Conservation (phyloP, 495 filamentous ascomycete species). For the Mytilinidion resinicola region DNA sequence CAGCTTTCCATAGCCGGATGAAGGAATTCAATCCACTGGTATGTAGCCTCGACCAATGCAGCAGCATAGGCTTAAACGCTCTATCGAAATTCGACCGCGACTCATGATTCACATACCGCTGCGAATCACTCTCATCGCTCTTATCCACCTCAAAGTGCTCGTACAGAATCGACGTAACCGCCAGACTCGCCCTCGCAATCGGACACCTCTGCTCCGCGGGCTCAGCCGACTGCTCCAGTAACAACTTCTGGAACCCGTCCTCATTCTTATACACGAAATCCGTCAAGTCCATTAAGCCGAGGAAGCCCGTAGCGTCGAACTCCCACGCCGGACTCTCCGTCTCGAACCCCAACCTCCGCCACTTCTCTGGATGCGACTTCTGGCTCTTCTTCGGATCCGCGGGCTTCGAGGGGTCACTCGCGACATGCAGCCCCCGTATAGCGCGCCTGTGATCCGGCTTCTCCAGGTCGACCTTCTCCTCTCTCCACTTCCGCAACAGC, state of each 20-base stretch:
- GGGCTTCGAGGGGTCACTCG: slow-evolving; percentile 59
- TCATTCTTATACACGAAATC: slow-evolving; percentile 89
- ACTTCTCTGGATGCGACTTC: slow-evolving; percentile 83
- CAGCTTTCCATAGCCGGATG: slow-evolving; percentile 86
- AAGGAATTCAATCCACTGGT: slow-evolving; percentile 82
- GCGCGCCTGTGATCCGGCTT: slow-evolving; percentile 83
- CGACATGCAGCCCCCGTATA: slow-evolving; percentile 73
- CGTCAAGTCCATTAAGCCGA: slow-evolving; percentile 96
- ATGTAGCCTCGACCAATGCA: slow-evolving; percentile 97
- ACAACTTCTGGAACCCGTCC: slow-evolving; percentile 78
- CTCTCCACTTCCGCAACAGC: slow-evolving; percentile 82
- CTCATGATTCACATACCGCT: slow-evolving; percentile 70
- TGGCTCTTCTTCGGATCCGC: slow-evolving; percentile 48
- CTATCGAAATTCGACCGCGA: slow-evolving; percentile 75
- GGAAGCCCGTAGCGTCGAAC: slow-evolving; percentile 78
- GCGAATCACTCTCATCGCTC: slow-evolving; percentile 72
- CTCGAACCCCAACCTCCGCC: slow-evolving; percentile 87
- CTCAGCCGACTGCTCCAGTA: slow-evolving; percentile 81
- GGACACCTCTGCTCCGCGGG: slow-evolving; percentile 72
- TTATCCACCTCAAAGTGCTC: slow-evolving; percentile 95
- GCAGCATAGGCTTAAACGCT: slow-evolving; percentile 76
- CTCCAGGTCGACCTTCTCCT: slow-evolving; percentile 75
- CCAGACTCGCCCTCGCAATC: slow-evolving; percentile 78
- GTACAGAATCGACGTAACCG: slow-evolving; percentile 81
- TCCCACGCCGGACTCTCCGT: slow-evolving; percentile 78